Base-by-base conservation (phyloP, 371 early-diverging fungal genomes). In the Mucor irregularis region DNA sequence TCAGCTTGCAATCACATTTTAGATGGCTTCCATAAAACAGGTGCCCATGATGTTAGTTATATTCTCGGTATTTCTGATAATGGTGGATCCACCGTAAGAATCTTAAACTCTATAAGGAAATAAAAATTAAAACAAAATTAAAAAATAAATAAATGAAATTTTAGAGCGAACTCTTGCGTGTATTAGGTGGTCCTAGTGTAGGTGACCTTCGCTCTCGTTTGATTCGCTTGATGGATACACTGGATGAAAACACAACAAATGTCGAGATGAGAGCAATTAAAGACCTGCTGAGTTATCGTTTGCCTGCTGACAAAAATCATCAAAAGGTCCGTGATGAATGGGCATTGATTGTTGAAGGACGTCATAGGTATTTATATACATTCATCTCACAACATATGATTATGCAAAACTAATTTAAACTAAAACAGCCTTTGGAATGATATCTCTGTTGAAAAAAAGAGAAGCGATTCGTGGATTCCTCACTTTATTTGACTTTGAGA, bases 11-110 rank as follows among this genome's bases (percentile, higher is more conserved):
- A 90, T 62, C 68, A 74, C 67, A 55, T 80, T 76, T 60, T 85
- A 60, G 31, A 66, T 39, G 55, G 71, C n/a, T 78, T 88, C 37
- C 85, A 67, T 42, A 51, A 82, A 63, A 56, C 61, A 37, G 58
- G 78, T 49, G 79, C 76, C n/a, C 75, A 83, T 38, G 74, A 87
- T 53, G 81, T 86, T 26, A 80, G 82, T 54, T 88, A 89, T 51
- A 73, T 87, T n/a, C 70, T 90, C 53, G 86, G 87, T 28, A 82
- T 90, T 35, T 82, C 83, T 31, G 90, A 90, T 58, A 87, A 90
- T 64, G 90, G 88, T 46, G 85, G 81, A 43, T 83, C 81, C 17
- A 80, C 84, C 31, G 80, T 79, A 79, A 64, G 60, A 44, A 43
- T 38, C 14, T 31, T 33, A 50, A 13, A 21, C 16, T 48, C 7